A percentile compares a stretch with the other conserved stretches of the same genome.
Evolutionary conservation across 768 basidiomycete genomes (phyloP).

Genomic region (Coprinopsis cinerea): DNA sequence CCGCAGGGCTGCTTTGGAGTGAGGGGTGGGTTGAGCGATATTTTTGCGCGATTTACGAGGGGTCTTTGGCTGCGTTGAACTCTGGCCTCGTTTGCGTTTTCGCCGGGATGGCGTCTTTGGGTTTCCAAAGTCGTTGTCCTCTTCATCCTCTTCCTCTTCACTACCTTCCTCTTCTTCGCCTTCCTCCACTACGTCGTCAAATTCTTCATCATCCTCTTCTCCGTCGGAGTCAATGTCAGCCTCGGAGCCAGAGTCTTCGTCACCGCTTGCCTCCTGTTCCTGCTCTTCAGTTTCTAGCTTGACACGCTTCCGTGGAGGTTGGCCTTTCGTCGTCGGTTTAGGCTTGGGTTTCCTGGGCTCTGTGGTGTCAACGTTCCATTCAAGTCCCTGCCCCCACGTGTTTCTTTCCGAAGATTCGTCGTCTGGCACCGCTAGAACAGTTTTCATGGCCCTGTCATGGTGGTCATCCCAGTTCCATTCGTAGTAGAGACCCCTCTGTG

Average conservation of each 20-base stretch:
- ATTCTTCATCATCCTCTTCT: conserved; percentile 18
- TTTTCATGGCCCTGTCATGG: conserved; percentile 29
- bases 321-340: conserved; percentile 4
- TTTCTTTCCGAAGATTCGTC: conserved; percentile 17
- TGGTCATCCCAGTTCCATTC: conserved; percentile 54
- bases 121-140: conserved; percentile 17
- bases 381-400: conserved; percentile 33
- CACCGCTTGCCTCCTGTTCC: conserved; percentile 13
- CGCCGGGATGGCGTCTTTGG: conserved; percentile 49
- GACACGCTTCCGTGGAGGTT: conserved; percentile 3
- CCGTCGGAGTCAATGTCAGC: conserved; percentile 21
- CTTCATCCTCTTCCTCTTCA: conserved; percentile 23
- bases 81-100: conserved; percentile 39
- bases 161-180: conserved; percentile 25
- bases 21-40: conserved; percentile 63
- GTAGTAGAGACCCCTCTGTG: conserved; percentile 57
- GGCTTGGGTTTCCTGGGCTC: conserved; percentile 12
- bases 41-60: conserved; percentile 26
- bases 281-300: conserved; percentile 7
- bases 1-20: conserved; percentile 63
- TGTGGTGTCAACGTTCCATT: conserved; percentile 38
- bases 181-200: conserved; percentile 15
- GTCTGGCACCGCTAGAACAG: conserved; percentile 21
- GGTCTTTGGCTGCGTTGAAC: conserved; percentile 14
- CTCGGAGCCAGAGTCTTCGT: conserved; percentile 24